Base-by-base conservation (phyloP, 345 rosid species). In the Ricinus communis region DNA sequence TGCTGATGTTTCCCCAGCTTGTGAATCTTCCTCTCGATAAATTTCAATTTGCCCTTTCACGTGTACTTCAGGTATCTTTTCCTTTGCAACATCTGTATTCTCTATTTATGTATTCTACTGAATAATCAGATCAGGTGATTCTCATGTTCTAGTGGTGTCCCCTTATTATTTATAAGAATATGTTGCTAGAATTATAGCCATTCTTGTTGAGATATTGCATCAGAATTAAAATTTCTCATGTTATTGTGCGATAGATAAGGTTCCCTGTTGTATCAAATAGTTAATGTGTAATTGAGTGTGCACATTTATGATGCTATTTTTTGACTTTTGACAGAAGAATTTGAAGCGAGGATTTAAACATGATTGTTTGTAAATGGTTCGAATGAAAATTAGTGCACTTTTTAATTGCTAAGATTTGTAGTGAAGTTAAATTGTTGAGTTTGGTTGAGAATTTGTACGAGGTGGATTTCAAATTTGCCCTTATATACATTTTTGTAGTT, bases 1-100 rank as follows among this genome's bases (percentile, higher is more conserved):
- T 91, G 83, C 78, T 63, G 64, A 67, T 82, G 16, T 91, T 92
- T 55, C 93, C 97, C 22, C 86, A 78, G 75, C 71, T 95, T 71
- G 87, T 95, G 69, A 95, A 85, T 85, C 97, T 95, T 84, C 84
- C 88, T 40, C 79, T 67, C 66, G 99, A 87, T 41, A 91, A 87
- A 77, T 92, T 92, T 80, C 97, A 90, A 82, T 82, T 77, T 70
- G 97, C 88, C 64, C 93, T 95, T 78, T 70, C 84, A 74, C 89
- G 88, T 72, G 62, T 85, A 57, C 80, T 92, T 69, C 93, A 87
- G 97, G 99, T 95, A 87, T 77, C 73, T 75, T 45, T 46, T 22
- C 58, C 4, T 47, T 56, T 15, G 4, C 15, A 30, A 4, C 18
- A 41, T 46, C 12, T 13, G 13, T 27, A 38, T 55, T 45, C 10